Conservation (phyloP, 208 protist genomes). For the Leishmania aethiopica region DNA sequence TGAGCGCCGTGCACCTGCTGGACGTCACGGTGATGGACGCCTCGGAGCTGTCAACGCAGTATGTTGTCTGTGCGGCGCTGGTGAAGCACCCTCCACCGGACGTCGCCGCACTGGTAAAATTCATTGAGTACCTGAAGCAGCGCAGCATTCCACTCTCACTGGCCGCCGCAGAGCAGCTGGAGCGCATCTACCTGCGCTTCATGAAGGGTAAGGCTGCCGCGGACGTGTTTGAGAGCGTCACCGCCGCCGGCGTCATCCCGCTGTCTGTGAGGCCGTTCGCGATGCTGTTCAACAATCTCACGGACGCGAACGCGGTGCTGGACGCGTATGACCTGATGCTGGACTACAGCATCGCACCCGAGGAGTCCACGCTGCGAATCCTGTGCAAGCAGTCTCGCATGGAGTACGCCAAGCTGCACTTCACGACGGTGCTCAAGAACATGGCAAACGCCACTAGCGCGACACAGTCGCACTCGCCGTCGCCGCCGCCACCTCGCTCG, state of each 20-base stretch:
- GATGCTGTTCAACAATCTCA: constrained; percentile 82
- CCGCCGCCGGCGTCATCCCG: constrained; percentile 60
- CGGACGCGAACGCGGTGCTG: constrained; percentile 45
- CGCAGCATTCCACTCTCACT: constrained; percentile 49
- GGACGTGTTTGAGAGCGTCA: constrained; percentile 62
- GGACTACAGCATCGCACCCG: constrained; percentile 82
- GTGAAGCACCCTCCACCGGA: constrained; percentile 46
- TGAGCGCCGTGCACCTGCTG: constrained; percentile 44
- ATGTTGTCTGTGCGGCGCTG: constrained; percentile 54
- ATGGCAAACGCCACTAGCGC: constrained; percentile 12
- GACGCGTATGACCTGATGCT: constrained; percentile 91
- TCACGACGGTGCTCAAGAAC: constrained; percentile 46
- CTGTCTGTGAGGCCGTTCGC: constrained; percentile 80
- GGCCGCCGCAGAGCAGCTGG: constrained; percentile 49
- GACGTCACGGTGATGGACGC: constrained; percentile 29
- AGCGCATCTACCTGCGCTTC: constrained; percentile 66
- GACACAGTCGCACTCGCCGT: constrained; percentile 4
- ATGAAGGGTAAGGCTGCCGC: constrained; percentile 77
- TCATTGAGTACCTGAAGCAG: constrained; percentile 53
- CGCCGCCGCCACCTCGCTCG: constrained; percentile 21
- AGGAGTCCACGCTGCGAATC: constrained; percentile 78
- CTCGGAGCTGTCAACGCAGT: constrained; percentile 38
- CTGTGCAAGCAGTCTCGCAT: constrained; percentile 79
- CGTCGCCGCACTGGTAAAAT: constrained; percentile 36
- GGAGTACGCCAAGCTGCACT: constrained; percentile 73